Evolutionary conservation across 2,329 filamentous ascomycete genomes (phyloP), one percentile per base, ranked within the genome.

Genomic region (Sporothrix variecibatus): DNA sequence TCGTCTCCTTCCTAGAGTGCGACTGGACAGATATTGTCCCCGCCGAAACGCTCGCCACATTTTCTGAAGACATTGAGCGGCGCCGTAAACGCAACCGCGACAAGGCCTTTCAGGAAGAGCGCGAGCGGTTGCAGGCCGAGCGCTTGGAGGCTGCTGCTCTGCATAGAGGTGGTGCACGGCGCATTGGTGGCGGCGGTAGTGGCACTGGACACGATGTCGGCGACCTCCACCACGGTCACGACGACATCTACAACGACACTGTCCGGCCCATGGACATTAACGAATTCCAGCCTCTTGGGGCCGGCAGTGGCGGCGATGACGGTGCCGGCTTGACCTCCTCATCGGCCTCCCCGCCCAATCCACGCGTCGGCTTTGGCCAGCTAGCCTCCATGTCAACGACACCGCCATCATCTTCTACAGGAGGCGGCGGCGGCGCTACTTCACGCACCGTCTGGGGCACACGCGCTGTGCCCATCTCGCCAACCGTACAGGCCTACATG

Each of bases 21-120:
- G 94, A 98, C 81, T 98, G 95, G 95, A 94, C 93, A 2, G 94
- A 97, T 77, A 93, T 96, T 51, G 93, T 98, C 5, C 87, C 90
- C 2, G 86, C 90, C 0, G 91, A 93, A 70, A 88, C 93, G 3
- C 85, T 98, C n/a, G 90, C 90, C 53, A 87, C 87, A 1, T 98
- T 97, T 82, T 85, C 87, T n/a, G 83, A 86, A 0, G 94, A 97
- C 75, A 92, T 96, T 72, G 92, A 93, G 77, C 88, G 89, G 73
- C 88, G 95, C 72, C 87, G 94, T 73, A 94, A 92, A 81, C 88
- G 89, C 72, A 94, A 97, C 78, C 86, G 87, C 6, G 95, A 97
- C 77, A 97, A 97, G 82, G 93, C 94, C 75, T 88, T 88, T 0
- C 91, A 93, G 75, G 95, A 98, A 80, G 95, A 98, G 80, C 93